These are phyloP conservation scores for Arachis hypogaea DNA, from an alignment of 306 rosid genomes.

Conservation along the genomic window DNA sequence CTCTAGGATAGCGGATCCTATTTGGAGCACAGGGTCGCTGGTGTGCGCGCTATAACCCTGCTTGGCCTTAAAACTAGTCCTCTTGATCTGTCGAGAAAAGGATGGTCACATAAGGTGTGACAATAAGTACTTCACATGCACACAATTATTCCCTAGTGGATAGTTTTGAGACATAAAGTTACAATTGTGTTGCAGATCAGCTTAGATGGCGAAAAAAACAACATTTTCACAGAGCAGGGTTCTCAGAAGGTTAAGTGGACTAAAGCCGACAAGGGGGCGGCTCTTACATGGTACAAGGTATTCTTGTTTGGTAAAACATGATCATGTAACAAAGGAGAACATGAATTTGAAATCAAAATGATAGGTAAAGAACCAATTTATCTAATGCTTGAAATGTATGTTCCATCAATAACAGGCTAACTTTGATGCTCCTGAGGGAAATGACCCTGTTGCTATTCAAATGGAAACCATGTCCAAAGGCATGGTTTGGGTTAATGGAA, in stretches of 20 bases:
- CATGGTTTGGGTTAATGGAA: conserved; percentile 38
- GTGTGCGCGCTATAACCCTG: conserved; percentile 3
- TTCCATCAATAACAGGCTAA: conserved; percentile 21
- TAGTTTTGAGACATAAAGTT: conserved; percentile 21
- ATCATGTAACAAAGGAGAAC: not conserved
- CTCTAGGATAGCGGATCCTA: conserved; percentile 32
- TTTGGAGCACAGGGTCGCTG: conserved; percentile 29
- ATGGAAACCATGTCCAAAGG: conserved; percentile 36
- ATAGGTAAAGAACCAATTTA: not conserved
- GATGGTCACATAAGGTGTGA: conserved; percentile 36
- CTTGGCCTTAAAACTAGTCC: conserved; percentile 21
- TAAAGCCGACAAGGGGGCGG: conserved; percentile 12
- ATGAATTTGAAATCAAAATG: not conserved
- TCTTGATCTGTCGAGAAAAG: conserved; percentile 2
- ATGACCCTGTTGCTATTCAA: conserved; percentile 21
- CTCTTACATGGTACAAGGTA: conserved; percentile 36
- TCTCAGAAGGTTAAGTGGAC: conserved; percentile 23
- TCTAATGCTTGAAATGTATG: conserved; percentile 13
- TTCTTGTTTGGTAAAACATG: conserved; percentile 1
- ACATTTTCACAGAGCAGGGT: conserved; percentile 31
- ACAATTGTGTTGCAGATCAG: conserved; percentile 21
- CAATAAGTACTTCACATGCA: conserved; percentile 10
- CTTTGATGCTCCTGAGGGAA: conserved; percentile 31
- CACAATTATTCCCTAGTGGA: conserved; percentile 5
- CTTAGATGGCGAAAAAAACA: conserved; percentile 31